A percentile compares a stretch with the other conserved stretches of the same genome.
These are phyloP conservation scores for Penicillium turbatum DNA, from an alignment of 495 filamentous ascomycete genomes.

Conservation along the genomic window DNA sequence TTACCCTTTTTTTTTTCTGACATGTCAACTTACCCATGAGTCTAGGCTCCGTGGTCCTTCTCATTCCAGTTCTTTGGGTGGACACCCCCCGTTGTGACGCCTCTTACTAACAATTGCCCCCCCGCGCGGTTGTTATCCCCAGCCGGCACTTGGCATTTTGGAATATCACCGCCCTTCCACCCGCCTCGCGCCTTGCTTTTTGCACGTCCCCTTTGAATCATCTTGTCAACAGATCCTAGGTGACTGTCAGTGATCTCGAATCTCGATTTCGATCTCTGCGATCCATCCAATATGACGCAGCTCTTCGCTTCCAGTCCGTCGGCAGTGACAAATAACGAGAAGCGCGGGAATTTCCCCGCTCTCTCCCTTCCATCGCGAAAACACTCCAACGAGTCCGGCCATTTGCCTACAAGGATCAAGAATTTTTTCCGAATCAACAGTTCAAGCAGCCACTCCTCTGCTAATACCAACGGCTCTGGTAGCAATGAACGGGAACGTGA, in stretches of 20 bases:
- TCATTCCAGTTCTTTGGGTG: constrained; percentile 24
- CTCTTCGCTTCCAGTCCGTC: constrained; percentile 43
- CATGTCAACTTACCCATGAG: constrained; percentile 23
- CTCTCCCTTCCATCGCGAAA: constrained; percentile 47
- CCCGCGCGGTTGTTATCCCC: constrained; percentile 16
- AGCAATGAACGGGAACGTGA: constrained; percentile 41
- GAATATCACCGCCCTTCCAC: constrained; percentile 6
- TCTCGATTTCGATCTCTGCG: background rate
- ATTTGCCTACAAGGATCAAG: constrained; percentile 85
- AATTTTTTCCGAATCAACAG: constrained; percentile 97
- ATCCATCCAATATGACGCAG: constrained; percentile 39
- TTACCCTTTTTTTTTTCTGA: constrained; percentile 5
- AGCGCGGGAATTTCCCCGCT: constrained; percentile 44
- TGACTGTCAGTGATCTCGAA: background rate
- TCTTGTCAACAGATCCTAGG: constrained; percentile 2
- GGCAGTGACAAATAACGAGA: constrained; percentile 41
- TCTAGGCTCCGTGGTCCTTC: constrained; percentile 8
- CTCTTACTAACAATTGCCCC: constrained; percentile 12
- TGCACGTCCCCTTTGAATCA: constrained; percentile 3
- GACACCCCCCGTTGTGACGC: constrained; percentile 16
- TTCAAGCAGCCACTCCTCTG: constrained; percentile 50
- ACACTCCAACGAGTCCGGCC: constrained; percentile 49
- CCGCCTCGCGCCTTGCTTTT: constrained; percentile 11
- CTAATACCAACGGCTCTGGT: constrained; percentile 35
- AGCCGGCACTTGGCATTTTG: constrained; percentile 13